Percentiles rank a stretch among this genome's conserved stretches.
Conservation (phyloP, 2,329 filamentous ascomycete species). For the Colletotrichum somersetense region DNA sequence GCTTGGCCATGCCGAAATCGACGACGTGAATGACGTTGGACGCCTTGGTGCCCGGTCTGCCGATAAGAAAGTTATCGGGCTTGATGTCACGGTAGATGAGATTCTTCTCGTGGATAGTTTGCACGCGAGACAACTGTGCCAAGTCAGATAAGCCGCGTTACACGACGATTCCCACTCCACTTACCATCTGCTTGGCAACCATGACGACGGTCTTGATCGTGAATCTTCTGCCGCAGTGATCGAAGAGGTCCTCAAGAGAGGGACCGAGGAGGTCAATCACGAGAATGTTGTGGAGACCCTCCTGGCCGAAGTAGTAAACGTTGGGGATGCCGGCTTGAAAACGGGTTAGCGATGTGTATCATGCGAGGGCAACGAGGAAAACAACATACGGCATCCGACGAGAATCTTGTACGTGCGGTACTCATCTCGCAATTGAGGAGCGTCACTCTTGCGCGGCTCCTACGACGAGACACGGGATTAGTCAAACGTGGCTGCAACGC, state of each 20-base stretch:
- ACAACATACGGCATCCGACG: constrained; percentile 98
- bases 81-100: constrained; percentile 99
- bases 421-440: constrained; percentile 96
- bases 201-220: constrained; percentile 98
- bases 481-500: constrained; percentile 8
- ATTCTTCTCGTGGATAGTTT: constrained; percentile 97
- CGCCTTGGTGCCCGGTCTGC: constrained; percentile 90
- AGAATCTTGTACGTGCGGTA: constrained; percentile 99
- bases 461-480: constrained; percentile 52
- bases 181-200: constrained; percentile 98
- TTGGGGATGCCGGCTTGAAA: constrained; percentile 92
- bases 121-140: constrained; percentile 84
- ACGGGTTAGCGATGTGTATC: constrained; percentile 35
- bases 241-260: constrained; percentile 95
- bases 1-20: constrained; percentile 99
- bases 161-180: constrained; percentile 44
- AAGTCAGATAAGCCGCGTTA: constrained; percentile 12
- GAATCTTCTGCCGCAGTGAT: constrained; percentile 96
- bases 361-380: constrained; percentile 17
- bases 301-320: constrained; percentile 99
- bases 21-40: constrained; percentile 98
- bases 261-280: constrained; percentile 97
- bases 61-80: constrained; percentile 98
- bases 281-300: constrained; percentile 98
- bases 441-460: constrained; percentile 99